phyloP scores from a whole-genome alignment of 768 basidiomycete species.

The Lentinula raphanica region DNA sequence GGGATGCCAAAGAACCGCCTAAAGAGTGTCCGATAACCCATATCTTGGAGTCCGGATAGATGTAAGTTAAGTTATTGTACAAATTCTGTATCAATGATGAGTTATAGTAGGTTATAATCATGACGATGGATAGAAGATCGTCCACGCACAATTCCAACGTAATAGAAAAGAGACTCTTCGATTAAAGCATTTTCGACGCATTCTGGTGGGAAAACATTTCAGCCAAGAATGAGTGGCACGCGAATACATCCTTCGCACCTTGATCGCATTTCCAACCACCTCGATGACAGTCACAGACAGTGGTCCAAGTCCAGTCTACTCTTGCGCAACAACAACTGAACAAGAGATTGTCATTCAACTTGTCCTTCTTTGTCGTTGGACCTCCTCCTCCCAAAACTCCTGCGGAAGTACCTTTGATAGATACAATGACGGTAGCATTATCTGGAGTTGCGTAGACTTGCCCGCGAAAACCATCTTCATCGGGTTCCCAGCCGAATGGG shows the following conservation, averaged over 20 bases:
- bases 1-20: conserved; percentile 69
- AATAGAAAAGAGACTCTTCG: conserved; percentile 83
- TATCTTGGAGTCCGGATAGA: conserved; percentile 87
- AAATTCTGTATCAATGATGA: conserved; percentile 92
- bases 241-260: not conserved
- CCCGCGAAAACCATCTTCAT: conserved; percentile 83
- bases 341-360: conserved; percentile 86
- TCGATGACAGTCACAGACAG: conserved; percentile 86
- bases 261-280: conserved; percentile 79
- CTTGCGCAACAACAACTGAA: conserved; percentile 94
- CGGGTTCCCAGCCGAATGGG: conserved; percentile 91
- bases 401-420: conserved; percentile 93
- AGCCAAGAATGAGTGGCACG: too few species aligned
- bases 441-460: conserved; percentile 83
- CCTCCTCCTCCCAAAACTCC: conserved; percentile 69
- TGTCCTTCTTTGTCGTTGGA: conserved; percentile 87
- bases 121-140: not conserved
- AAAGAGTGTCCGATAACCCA: conserved; percentile 82
- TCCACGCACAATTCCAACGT: conserved; percentile 73
- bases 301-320: conserved; percentile 89
- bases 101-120: not conserved
- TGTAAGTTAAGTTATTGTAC: conserved; percentile 89
- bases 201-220: conserved; percentile 18
- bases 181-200: conserved; percentile 75
- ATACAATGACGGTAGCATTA: conserved; percentile 79